Evolutionary conservation across 164 flowering plant species (phyloP).

Genomic region (Piper betle): DNA sequence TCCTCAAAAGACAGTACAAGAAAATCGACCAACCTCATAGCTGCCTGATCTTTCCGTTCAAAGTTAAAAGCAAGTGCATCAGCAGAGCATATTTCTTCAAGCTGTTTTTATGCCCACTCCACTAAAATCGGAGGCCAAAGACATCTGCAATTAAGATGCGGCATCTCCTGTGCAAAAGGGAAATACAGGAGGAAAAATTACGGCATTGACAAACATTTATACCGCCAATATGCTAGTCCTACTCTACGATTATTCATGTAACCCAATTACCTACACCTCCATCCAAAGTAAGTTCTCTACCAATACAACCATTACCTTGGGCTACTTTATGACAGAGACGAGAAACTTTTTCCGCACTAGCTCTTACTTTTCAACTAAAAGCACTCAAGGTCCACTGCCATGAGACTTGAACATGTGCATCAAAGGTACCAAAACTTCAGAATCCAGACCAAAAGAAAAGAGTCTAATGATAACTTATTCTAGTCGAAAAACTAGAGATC

Average conservation of each 20-base stretch:
- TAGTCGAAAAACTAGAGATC: conserved; percentile 30
- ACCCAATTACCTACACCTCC: conserved; percentile 15
- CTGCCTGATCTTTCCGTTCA: not conserved
- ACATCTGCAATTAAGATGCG: conserved; percentile 20
- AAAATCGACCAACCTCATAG: not conserved
- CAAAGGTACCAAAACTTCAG: conserved; percentile 3
- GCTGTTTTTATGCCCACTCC: conserved; percentile 17
- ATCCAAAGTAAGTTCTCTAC: conserved; percentile 3
- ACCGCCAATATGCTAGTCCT: conserved; percentile 47
- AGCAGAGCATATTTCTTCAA: conserved; percentile 8
- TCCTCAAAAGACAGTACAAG: not conserved
- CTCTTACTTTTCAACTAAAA: conserved; percentile 6
- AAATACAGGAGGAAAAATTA: conserved; percentile 74
- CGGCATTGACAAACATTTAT: conserved; percentile 43
- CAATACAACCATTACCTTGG: not conserved
- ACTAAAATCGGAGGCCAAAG: conserved; percentile 17
- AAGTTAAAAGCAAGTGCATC: conserved; percentile 5
- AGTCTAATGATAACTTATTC: conserved; percentile 14
- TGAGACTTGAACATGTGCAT: not conserved
- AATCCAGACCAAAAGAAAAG: conserved; percentile 9
- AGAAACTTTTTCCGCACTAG: conserved; percentile 8
- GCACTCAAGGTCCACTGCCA: conserved; percentile 3
- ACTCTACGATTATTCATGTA: conserved; percentile 29
- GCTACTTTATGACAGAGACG: conserved; percentile 9
- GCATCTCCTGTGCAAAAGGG: conserved; percentile 71